These are phyloP conservation scores for Prunus mume DNA, from an alignment of 306 rosid species.

Conservation along the genomic window DNA sequence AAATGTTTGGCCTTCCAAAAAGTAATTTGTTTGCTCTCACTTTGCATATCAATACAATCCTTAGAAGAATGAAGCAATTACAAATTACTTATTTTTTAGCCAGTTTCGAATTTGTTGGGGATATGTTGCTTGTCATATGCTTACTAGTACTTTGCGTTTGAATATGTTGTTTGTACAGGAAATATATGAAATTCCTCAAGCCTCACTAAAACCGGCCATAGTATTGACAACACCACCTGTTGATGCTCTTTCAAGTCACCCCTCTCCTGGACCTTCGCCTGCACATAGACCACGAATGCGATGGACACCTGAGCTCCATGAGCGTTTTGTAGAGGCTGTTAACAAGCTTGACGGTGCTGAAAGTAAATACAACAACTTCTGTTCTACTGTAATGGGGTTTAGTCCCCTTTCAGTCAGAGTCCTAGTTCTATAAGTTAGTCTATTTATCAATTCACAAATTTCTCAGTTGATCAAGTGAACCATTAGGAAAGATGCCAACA, in stretches of 20 bases:
- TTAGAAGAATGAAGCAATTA: not conserved
- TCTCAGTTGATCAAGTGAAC: not conserved
- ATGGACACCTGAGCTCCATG: conserved; percentile 46
- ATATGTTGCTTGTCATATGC: not conserved
- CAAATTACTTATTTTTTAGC: not conserved
- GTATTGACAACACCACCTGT: conserved; percentile 23
- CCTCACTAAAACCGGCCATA: conserved; percentile 16
- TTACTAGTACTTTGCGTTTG: conserved; percentile 5
- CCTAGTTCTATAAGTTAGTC: not conserved
- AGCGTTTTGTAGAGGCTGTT: conserved; percentile 40
- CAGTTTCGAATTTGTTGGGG: not conserved
- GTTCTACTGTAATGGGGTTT: not conserved
- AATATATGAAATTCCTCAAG: conserved; percentile 28
- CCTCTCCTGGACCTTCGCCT: conserved; percentile 30
- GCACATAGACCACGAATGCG: conserved; percentile 39
- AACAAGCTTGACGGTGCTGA: conserved; percentile 42
- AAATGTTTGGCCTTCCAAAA: not conserved
- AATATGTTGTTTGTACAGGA: conserved; percentile 18
- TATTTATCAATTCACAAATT: not conserved
- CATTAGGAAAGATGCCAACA: not conserved
- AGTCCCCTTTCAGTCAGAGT: not conserved
- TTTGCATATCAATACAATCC: not conserved
- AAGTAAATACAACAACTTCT: conserved; percentile 22
- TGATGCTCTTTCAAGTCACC: conserved; percentile 23
- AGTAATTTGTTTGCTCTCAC: not conserved